A percentile compares a stretch with the other conserved stretches of the same genome.
phyloP scores from a whole-genome alignment of 371 early-diverging fungal genomes.

The Syncephalis plumigaleata region DNA sequence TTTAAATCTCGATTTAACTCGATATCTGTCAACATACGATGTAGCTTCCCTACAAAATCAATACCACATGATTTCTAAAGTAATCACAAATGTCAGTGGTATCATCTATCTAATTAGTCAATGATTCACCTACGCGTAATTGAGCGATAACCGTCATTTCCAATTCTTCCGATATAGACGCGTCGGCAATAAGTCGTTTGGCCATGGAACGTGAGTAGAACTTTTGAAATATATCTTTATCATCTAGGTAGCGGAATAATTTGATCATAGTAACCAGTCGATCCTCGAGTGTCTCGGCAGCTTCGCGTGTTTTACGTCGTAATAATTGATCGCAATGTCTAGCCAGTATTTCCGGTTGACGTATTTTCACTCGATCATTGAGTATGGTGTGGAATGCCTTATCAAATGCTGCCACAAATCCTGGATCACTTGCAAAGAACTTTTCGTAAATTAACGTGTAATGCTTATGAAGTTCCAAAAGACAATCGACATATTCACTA shows the following conservation, averaged over 20 bases:
- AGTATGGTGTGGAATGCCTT: constrained; percentile 67
- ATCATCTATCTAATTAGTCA: no score
- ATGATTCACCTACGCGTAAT: constrained; percentile 23
- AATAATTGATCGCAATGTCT: constrained; percentile 66
- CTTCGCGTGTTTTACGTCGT: not conserved
- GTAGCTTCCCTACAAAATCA: constrained; percentile 78
- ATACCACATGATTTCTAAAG: constrained; percentile 45
- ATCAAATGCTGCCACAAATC: constrained; percentile 67
- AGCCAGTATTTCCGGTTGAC: constrained; percentile 61
- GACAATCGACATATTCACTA: constrained; percentile 37
- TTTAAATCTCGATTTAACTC: constrained; percentile 55
- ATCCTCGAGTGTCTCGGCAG: no score
- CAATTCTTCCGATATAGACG: constrained; percentile 52
- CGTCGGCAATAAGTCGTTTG: constrained; percentile 54
- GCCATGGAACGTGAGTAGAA: constrained; percentile 63
- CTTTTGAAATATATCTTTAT: constrained; percentile 81
- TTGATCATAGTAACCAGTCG: constrained; percentile 22
- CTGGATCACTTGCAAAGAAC: constrained; percentile 44
- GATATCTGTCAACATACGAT: constrained; percentile 83
- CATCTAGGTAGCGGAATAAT: constrained; percentile 71
- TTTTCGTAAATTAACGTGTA: constrained; percentile 34
- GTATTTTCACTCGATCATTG: constrained; percentile 36
- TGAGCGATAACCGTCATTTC: constrained; percentile 54
- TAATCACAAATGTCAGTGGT: not conserved
- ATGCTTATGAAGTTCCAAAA: constrained; percentile 42